These are phyloP conservation scores for Aspergillus baeticus DNA, from an alignment of 495 filamentous ascomycete genomes.

Conservation along the genomic window DNA sequence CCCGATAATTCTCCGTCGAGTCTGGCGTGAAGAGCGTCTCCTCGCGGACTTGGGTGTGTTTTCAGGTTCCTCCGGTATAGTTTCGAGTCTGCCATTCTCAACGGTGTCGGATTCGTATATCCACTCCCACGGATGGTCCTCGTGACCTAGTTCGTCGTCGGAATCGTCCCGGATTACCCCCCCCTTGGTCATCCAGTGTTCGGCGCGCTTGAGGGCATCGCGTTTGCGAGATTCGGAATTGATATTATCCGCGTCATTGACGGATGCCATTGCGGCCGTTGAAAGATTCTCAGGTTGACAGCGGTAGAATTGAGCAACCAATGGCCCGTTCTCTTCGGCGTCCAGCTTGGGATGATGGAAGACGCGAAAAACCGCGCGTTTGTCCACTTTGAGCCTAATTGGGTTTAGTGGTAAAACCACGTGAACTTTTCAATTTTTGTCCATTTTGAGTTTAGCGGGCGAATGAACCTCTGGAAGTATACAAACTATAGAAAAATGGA, in stretches of 20 bases:
- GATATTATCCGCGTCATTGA: constrained; percentile 19
- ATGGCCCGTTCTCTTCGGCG: neutral
- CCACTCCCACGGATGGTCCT: constrained; percentile 93
- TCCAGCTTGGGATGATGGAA: constrained; percentile 10
- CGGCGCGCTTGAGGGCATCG: constrained; percentile 47
- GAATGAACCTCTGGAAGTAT: neutral
- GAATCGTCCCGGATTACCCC: constrained; percentile 79
- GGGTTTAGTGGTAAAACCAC: constrained; percentile 26
- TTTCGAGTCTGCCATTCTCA: constrained; percentile 19
- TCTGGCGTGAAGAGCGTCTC: constrained; percentile 31
- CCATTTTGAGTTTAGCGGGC: constrained; percentile 1
- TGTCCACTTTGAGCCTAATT: constrained; percentile 39
- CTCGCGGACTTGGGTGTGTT: constrained; percentile 37
- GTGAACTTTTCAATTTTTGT: neutral
- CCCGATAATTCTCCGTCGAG: constrained; percentile 61
- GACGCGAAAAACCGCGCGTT: constrained; percentile 35
- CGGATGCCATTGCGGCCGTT: constrained; percentile 19
- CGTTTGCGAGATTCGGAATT: constrained; percentile 15
- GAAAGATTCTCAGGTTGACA: neutral
- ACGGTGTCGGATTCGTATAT: constrained; percentile 58
- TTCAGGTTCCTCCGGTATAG: constrained; percentile 22
- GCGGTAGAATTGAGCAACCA: neutral
- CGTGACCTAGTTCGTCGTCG: constrained; percentile 84
- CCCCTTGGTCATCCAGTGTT: constrained; percentile 61
- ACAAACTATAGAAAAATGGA: neutral